phyloP scores from a whole-genome alignment of 495 filamentous ascomycete species.

The Daldinia loculata region DNA sequence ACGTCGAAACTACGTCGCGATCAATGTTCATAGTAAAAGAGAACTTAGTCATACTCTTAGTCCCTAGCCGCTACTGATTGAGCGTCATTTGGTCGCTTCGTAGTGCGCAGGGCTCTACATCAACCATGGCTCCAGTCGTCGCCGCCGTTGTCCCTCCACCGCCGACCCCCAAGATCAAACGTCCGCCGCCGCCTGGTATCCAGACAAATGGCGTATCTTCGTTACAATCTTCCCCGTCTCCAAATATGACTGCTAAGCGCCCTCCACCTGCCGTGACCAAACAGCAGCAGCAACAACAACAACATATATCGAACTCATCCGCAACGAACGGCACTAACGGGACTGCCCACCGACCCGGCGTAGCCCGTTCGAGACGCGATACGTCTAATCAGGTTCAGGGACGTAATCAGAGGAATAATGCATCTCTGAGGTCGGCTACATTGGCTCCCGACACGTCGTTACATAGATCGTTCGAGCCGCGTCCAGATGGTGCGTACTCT shows the following conservation, averaged over 20 bases:
- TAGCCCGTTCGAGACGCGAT: slow-evolving; percentile 61
- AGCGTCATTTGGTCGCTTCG: slow-evolving; percentile 24
- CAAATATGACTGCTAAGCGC: slow-evolving; percentile 70
- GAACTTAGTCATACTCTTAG: slow-evolving; percentile 13
- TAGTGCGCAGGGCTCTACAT: slow-evolving; percentile 15
- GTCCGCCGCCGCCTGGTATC: slow-evolving; percentile 72
- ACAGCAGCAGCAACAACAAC: slow-evolving; percentile 44
- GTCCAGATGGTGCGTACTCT: slow-evolving; percentile 54
- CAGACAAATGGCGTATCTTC: slow-evolving; percentile 73
- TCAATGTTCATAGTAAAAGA: slow-evolving; percentile 35
- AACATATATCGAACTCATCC: slow-evolving; percentile 53
- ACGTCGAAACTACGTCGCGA: slow-evolving; percentile 17
- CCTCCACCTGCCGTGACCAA: slow-evolving; percentile 59
- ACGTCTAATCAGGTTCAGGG: slow-evolving; percentile 46
- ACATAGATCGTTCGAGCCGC: slow-evolving; percentile 51
- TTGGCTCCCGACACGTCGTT: slow-evolving; percentile 51
- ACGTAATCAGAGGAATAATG: slow-evolving; percentile 54
- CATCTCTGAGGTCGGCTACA: slow-evolving; percentile 55
- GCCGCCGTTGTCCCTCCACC: slow-evolving; percentile 63
- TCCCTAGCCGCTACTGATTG: slow-evolving; percentile 30
- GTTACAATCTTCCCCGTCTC: slow-evolving; percentile 72
- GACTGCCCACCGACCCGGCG: slow-evolving; percentile 56
- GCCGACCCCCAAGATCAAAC: slow-evolving; percentile 75
- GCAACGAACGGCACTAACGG: slow-evolving; percentile 58
- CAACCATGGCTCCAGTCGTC: slow-evolving; percentile 54